These are phyloP conservation scores for Aspergillus melleus DNA, from an alignment of 2,329 filamentous ascomycete genomes.

Conservation along the genomic window DNA sequence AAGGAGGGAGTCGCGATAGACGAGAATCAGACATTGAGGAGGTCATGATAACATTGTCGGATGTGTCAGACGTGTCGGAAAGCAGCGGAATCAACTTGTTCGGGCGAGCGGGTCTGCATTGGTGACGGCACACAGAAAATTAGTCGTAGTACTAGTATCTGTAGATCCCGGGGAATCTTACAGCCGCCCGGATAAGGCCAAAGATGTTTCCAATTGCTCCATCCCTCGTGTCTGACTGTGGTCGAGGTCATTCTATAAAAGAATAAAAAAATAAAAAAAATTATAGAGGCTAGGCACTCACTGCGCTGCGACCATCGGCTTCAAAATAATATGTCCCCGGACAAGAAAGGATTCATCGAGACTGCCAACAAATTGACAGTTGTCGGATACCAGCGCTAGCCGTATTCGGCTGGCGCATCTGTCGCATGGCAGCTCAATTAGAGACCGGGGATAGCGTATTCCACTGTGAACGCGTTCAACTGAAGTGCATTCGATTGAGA, in stretches of 20 bases:
- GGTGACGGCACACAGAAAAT: neutral
- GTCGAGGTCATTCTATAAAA: neutral
- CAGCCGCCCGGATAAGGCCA: neutral
- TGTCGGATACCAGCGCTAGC: neutral
- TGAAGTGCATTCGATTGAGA: no score
- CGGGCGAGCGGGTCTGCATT: neutral
- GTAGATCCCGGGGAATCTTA: neutral
- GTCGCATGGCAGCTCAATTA: neutral
- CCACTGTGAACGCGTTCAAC: neutral
- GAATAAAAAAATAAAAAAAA: no score
- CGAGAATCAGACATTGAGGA: conserved; percentile 1
- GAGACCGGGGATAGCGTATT: neutral
- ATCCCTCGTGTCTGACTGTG: neutral
- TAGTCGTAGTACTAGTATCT: neutral
- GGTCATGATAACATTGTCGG: neutral
- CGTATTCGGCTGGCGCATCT: neutral
- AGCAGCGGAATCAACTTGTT: neutral
- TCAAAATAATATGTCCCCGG: neutral
- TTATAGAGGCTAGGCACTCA: neutral
- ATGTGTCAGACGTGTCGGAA: neutral
- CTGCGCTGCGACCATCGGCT: neutral
- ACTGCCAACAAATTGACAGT: neutral
- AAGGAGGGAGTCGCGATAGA: conserved; percentile 23
- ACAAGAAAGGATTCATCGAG: no score
- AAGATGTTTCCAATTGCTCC: neutral